These are phyloP conservation scores for Paramecium sexaurelia DNA, from an alignment of 73 alveolate genomes.

Conservation along the genomic window DNA sequence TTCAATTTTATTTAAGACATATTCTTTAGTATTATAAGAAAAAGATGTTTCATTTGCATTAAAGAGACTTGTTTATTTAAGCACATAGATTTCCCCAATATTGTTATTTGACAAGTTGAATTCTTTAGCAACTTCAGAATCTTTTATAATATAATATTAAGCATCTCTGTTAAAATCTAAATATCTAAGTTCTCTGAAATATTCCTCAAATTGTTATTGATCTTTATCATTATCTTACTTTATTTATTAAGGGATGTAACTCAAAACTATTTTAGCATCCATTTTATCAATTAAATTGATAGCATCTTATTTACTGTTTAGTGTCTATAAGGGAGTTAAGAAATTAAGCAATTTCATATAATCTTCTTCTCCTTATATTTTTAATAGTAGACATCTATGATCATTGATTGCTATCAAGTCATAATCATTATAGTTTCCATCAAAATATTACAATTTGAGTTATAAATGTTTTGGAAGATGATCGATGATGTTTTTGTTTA, in stretches of 20 bases:
- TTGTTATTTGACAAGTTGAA: neutral
- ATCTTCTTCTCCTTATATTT: neutral
- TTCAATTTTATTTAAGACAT: neutral
- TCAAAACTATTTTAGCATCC: neutral
- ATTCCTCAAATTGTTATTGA: neutral
- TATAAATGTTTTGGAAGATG: neutral
- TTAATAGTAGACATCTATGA: neutral
- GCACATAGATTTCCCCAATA: slow-evolving; percentile 8
- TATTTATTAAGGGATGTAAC: neutral
- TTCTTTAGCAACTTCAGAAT: neutral
- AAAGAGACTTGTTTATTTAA: neutral
- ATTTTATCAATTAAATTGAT: neutral
- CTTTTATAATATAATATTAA: slow-evolving; percentile 25
- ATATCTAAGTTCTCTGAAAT: neutral
- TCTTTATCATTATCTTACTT: neutral
- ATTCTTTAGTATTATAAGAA: neutral
- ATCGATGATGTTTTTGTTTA: neutral
- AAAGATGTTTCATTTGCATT: neutral
- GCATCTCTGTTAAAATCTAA: slow-evolving; percentile 4
- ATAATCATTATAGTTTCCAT: neutral
- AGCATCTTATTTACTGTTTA: neutral
- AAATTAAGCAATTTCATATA: slow-evolving; percentile 10
- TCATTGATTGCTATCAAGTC: neutral
- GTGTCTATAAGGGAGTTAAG: neutral
- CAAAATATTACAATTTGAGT: neutral